phyloP scores from a whole-genome alignment of 768 basidiomycete species.

The Tephrocybe sp. region DNA sequence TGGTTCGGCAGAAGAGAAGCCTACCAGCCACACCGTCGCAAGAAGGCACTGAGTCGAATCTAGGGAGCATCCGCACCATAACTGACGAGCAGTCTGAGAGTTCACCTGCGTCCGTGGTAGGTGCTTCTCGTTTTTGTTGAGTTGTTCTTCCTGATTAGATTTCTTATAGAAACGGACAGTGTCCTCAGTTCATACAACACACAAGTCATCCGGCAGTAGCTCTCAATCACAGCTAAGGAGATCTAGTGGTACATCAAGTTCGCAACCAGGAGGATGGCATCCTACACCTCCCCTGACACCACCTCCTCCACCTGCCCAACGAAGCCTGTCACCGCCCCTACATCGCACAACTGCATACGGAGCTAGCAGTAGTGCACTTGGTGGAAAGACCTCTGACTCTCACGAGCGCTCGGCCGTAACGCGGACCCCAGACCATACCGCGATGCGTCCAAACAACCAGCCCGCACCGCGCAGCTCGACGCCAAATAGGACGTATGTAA shows the following conservation, averaged over 20 bases:
- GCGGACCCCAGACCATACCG: slow-evolving; percentile 2
- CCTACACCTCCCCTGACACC: slow-evolving; percentile 23
- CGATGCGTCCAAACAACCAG: slow-evolving; percentile 2
- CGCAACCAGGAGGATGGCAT: slow-evolving; percentile 12
- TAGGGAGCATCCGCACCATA: slow-evolving; percentile 13
- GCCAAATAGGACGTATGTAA: slow-evolving; percentile 11
- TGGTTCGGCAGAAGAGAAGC: background rate
- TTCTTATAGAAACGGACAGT: slow-evolving; percentile 4
- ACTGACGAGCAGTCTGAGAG: slow-evolving; percentile 11
- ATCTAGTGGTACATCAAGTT: slow-evolving; percentile 1
- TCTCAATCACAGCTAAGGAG: slow-evolving; percentile 3
- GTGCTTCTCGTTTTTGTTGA: background rate
- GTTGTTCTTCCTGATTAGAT: background rate
- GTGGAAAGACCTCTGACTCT: slow-evolving; percentile 2
- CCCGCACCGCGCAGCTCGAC: slow-evolving; percentile 18
- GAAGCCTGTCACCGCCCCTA: background rate
- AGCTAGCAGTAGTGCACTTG: background rate
- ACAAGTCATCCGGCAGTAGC: slow-evolving; percentile 12
- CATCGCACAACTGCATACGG: background rate
- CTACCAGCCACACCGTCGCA: slow-evolving; percentile 1
- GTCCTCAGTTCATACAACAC: background rate
- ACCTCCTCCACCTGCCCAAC: slow-evolving; percentile 2
- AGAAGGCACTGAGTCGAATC: slow-evolving; percentile 4
- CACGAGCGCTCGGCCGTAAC: slow-evolving; percentile 12
- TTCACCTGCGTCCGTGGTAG: background rate